These are phyloP conservation scores for Aspergillaceae sp. DNA, from an alignment of 2,329 filamentous ascomycete genomes.

Conservation along the genomic window DNA sequence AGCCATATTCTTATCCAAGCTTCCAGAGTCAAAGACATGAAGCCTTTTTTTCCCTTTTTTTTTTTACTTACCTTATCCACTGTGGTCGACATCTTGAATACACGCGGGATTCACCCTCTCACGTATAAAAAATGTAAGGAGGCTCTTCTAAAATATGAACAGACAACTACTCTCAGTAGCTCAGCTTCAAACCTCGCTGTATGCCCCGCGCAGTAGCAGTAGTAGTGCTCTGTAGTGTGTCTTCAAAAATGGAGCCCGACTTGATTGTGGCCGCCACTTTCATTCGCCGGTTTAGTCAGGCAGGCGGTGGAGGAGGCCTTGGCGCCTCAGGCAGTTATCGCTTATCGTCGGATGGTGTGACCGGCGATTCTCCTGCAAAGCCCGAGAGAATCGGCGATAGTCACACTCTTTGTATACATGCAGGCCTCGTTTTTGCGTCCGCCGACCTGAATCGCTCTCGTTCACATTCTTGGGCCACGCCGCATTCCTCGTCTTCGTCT, in stretches of 20 bases:
- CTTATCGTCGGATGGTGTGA: constrained; percentile 13
- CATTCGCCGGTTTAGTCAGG: constrained; percentile 15
- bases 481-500: too few relatives aligned
- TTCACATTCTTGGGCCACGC: too few relatives aligned
- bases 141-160: too few relatives aligned
- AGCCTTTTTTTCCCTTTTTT: neutral
- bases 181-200: too few relatives aligned
- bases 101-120: constrained; percentile 13
- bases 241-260: constrained; percentile 9
- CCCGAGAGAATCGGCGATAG: too few relatives aligned
- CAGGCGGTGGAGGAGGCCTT: constrained; percentile 14
- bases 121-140: neutral
- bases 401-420: too few relatives aligned
- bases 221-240: too few relatives aligned
- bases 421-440: too few relatives aligned
- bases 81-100: constrained; percentile 78
- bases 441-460: too few relatives aligned
- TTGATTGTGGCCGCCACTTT: constrained; percentile 26
- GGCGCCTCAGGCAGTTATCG: constrained; percentile 16
- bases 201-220: too few relatives aligned
- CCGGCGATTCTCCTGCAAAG: constrained; percentile 2
- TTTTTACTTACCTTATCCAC: constrained; percentile 71
- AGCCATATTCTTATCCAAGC: constrained; percentile 17
- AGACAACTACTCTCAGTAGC: too few relatives aligned
- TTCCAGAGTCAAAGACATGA: neutral